Evolutionary conservation across 2,329 filamentous ascomycete genomes (phyloP), one percentile per base, ranked within the genome.

Genomic region (Knufia petricola): DNA sequence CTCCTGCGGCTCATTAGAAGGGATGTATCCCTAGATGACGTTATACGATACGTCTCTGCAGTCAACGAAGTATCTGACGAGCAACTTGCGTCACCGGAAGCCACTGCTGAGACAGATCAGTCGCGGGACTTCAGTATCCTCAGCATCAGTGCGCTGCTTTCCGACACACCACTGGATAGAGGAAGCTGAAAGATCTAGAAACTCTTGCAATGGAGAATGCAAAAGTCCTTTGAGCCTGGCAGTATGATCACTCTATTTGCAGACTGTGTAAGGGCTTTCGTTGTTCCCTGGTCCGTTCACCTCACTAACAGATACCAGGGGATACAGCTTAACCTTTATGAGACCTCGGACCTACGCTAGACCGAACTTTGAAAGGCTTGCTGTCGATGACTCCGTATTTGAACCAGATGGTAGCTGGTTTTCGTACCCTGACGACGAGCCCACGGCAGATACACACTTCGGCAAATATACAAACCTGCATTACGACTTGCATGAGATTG

Each of bases 1-100:
- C 45, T 67, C n/a, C 17, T 63, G 20, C 47, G 57, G 13, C 50
- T 63, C 15, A 62, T 67, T 46, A 61, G 59, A 23, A 51, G 51
- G 4, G 58, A 61, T 48, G 54, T 50, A 6, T 52, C 63, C 2
- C 28, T 63, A 13, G 46, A 58, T 8, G 59, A 62, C 9, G 55
- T 66, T 41, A 56, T 61, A 8, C 48, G 38, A 19, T 57, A 54
- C 15, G 52, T 64, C 7, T 45, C 49, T 28, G 19, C 28, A 12
- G 36, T 50, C 34, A 47, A 51, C 12, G 48, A 34, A 21, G n/a
- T 41, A 9, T 15, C 21, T 19, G 39, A 42, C n/a, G 39, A 28
- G 9, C 20, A 28, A 21, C 37, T 17, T 9, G 37, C 17, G n/a
- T 39, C 37, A 4, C 37, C 21, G 13, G 37, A 17, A 6, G 37